These are phyloP conservation scores for Alopecurus myosuroides DNA, from an alignment of 176 grass and related monocot genomes.

Conservation along the genomic window DNA sequence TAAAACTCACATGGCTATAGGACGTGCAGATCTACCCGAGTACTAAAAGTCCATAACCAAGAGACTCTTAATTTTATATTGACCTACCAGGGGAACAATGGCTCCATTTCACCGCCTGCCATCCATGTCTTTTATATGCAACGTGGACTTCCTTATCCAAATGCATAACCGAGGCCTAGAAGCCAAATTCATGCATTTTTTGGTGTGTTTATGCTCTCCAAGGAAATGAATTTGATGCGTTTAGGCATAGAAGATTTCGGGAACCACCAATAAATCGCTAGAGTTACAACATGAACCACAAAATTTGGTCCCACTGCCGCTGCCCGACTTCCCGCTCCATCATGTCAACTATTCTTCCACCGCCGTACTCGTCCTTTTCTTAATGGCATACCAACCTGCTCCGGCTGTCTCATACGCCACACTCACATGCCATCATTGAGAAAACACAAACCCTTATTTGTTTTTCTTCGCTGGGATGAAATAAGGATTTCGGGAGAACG, in stretches of 20 bases:
- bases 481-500: no score
- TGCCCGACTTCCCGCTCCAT: neutral
- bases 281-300: neutral
- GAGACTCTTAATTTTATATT: neutral
- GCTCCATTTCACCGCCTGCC: neutral
- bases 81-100: neutral
- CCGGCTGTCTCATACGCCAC: neutral
- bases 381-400: neutral
- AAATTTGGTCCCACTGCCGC: accelerated
- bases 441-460: neutral
- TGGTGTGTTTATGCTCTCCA: neutral
- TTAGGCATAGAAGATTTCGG: neutral
- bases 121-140: neutral
- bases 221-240: neutral
- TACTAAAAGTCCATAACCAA: neutral
- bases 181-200: neutral
- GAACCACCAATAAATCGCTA: neutral
- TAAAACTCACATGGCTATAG: no score
- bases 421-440: no score
- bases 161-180: neutral
- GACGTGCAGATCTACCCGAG: neutral
- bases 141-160: neutral
- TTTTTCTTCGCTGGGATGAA: no score
- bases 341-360: neutral
- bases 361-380: neutral